Conservation (phyloP, 495 filamentous ascomycete genomes). For the Elaphomyces granulatus region DNA sequence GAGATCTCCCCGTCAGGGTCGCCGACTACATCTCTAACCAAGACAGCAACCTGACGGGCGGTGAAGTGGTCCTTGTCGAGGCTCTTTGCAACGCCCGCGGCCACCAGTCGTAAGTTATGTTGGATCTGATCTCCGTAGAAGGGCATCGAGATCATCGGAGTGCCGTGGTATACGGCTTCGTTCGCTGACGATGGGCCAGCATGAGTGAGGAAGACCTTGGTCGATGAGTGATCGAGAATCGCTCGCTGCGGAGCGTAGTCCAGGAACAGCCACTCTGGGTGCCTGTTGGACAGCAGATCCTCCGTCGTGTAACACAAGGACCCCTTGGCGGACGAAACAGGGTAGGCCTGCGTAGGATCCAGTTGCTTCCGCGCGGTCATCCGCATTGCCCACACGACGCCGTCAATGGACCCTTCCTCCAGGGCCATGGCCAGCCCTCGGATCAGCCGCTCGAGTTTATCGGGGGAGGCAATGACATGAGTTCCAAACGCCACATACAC, state of each 20-base stretch:
- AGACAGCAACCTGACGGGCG: slow-evolving; percentile 13
- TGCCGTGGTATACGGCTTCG: slow-evolving; percentile 23
- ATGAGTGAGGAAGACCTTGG: slow-evolving; percentile 22
- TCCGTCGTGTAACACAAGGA: too few species aligned
- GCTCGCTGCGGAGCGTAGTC: slow-evolving; percentile 22
- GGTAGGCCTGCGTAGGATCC: too few species aligned
- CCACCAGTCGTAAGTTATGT: slow-evolving; percentile 18
- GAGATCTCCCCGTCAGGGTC: slow-evolving; percentile 10
- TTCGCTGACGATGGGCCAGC: slow-evolving; percentile 23
- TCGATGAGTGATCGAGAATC: slow-evolving; percentile 16
- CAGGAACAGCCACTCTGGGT: slow-evolving; percentile 15
- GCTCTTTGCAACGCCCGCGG: slow-evolving; percentile 15
- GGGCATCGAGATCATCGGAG: slow-evolving; percentile 17
- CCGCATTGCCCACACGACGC: slow-evolving; percentile 25
- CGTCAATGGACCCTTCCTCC: slow-evolving; percentile 19
- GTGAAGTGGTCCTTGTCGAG: slow-evolving; percentile 22
- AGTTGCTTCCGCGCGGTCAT: slow-evolving; percentile 10
- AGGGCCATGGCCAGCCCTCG: slow-evolving; percentile 12
- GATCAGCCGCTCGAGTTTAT: slow-evolving; percentile 14
- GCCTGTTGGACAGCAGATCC: slow-evolving; percentile 11
- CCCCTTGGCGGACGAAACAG: too few species aligned
- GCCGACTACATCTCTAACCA: slow-evolving; percentile 10
- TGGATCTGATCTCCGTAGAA: slow-evolving; percentile 24
- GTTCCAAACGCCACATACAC: slow-evolving; percentile 27
- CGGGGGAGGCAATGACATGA: slow-evolving; percentile 18